phyloP scores from a whole-genome alignment of 2,329 filamentous ascomycete species.

The Epichloe sp. region DNA sequence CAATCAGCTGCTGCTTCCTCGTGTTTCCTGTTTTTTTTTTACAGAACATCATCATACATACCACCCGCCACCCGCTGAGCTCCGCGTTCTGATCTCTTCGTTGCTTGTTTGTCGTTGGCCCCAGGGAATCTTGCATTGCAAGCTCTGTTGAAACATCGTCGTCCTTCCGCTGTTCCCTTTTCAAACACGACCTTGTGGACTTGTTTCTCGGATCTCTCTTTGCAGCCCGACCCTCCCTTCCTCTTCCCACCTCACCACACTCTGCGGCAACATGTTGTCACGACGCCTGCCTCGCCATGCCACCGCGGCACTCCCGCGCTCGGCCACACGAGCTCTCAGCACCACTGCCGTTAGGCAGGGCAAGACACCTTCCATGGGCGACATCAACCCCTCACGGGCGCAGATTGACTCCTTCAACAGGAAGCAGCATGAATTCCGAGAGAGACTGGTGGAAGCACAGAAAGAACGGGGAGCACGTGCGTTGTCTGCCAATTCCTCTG shows the following conservation, averaged over 20 bases:
- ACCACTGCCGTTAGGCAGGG: constrained; percentile 32
- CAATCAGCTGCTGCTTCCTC: background rate
- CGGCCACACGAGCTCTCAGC: constrained; percentile 42
- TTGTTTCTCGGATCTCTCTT: constrained; percentile 3
- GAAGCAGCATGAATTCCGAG: constrained; percentile 77
- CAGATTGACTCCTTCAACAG: constrained; percentile 64
- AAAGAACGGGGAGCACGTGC: constrained; percentile 80
- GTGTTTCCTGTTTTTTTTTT: background rate
- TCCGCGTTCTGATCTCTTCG: background rate
- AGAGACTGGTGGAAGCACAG: constrained; percentile 62
- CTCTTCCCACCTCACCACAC: background rate
- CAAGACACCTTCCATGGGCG: constrained; percentile 65
- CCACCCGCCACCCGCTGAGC: background rate
- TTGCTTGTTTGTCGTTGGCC: background rate
- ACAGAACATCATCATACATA: background rate
- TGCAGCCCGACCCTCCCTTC: constrained; percentile 5
- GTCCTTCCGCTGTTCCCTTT: background rate
- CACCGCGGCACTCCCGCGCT: constrained; percentile 30
- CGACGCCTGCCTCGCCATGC: constrained; percentile 25
- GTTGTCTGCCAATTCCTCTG: constrained; percentile 29
- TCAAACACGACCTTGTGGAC: background rate
- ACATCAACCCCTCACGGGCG: constrained; percentile 56
- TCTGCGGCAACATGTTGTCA: constrained; percentile 7
- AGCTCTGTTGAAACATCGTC: background rate
- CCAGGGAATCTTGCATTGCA: background rate